Percentiles rank a stretch among this genome's conserved stretches.
Conservation (phyloP, 805 yeast genomes). For the Wickerhamomyces silvicola region DNA sequence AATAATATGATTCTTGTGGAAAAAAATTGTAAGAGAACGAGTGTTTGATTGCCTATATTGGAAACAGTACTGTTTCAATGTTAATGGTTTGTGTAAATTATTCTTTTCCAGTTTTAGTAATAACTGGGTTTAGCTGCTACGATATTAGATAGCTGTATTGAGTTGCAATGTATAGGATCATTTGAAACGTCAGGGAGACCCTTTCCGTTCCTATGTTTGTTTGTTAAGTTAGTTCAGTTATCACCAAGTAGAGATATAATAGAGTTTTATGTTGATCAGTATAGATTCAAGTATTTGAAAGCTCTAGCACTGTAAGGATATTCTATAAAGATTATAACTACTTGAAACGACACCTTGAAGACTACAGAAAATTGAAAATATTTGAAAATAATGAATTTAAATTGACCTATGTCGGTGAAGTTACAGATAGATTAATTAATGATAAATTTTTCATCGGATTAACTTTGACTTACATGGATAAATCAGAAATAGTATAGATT, state of each 20-base stretch:
- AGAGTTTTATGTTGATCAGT: conserved; percentile 47
- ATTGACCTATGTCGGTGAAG: conserved; percentile 63
- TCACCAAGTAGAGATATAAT: conserved; percentile 59
- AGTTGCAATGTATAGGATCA: conserved; percentile 49
- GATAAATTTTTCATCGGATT: conserved; percentile 64
- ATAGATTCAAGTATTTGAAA: conserved; percentile 70
- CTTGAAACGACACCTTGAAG: conserved; percentile 52
- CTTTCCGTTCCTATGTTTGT: conserved; percentile 66
- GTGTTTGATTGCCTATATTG: conserved; percentile 52
- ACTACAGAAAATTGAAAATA: conserved; percentile 61
- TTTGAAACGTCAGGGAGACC: conserved; percentile 53
- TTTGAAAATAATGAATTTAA: conserved; percentile 33
- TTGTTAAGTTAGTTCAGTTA: conserved; percentile 71
- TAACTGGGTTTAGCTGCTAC: no score
- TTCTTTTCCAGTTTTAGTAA: no score
- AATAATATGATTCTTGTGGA: conserved; percentile 49
- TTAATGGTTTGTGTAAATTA: no score
- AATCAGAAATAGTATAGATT: conserved; percentile 24
- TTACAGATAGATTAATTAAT: conserved; percentile 53
- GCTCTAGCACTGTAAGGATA: conserved; percentile 55
- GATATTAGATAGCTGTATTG: conserved; percentile 41
- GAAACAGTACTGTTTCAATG: conserved; percentile 47
- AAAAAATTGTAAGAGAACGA: conserved; percentile 50
- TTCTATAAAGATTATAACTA: conserved; percentile 16
- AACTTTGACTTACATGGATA: conserved; percentile 52